Base-by-base conservation (phyloP, 2,329 filamentous ascomycete species). In the Microascus cirrosus region DNA sequence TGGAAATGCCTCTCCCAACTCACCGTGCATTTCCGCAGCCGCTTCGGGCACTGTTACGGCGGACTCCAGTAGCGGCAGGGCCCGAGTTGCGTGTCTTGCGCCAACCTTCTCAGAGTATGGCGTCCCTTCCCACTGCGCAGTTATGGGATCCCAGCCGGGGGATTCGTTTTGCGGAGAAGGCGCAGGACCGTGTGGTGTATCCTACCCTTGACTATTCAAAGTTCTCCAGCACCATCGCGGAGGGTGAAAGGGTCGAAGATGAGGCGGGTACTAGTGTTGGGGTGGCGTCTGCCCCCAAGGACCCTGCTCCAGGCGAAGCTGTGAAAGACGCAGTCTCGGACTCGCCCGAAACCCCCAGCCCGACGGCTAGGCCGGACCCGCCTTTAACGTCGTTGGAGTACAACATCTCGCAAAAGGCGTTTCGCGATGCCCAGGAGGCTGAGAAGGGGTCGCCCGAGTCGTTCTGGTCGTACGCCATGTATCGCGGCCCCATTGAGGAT, bases 391-490 rank as follows among this genome's bases (percentile, higher is more conserved):
- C 66, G 0, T 65, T 77, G 6, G 66, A 73, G 0, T 83, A 73
- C 65, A 76, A 77, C 59, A 77, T 83, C 52, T 68, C 72, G 1
- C 66, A 73, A 34, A 69, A 76, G 2, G 59, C 72, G 22, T 82
- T 82, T 60, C 66, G 70, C 4, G 70, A 72, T 1, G 83, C 83
- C 1, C 77, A 74, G 60, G 65, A 70, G 4, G 77, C 80, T 1
- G 63, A 69, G 0, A 62, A 70, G 5, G 79, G 73, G 11, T 72
- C 74, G 0, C 65, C 70, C 1, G 71, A 70, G 54, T 85, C 83
- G 0, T 89, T 77, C 67, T 94, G 87, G 87, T 83, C 79, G 1
- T 82, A 91, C 67, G 74, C 66, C 1, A 69, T 90, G 58, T 94
- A 93, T 67, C 79, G 82, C 11, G 80, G 79, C 4, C 70, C 78